Evolutionary conservation across 2,329 filamentous ascomycete species (phyloP).

Genomic region (Penicillium sumatraense): DNA sequence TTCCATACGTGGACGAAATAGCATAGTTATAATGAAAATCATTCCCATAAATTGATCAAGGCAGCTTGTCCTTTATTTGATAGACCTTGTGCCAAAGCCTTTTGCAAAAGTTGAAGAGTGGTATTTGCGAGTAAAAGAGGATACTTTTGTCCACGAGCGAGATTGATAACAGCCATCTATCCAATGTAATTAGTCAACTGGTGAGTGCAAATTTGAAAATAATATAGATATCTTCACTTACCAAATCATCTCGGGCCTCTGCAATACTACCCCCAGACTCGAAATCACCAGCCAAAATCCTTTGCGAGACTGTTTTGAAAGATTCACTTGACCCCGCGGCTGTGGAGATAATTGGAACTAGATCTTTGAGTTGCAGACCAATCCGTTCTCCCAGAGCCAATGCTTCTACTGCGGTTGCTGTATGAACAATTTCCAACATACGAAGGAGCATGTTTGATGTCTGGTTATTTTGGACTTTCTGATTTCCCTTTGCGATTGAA

Average conservation of each 20-base stretch:
- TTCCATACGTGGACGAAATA: too few relatives aligned
- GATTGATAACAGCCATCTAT: conserved; percentile 4
- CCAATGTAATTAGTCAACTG: background rate
- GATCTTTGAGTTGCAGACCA: conserved; percentile 1
- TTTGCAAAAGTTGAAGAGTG: conserved; percentile 6
- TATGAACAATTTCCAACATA: conserved; percentile 13
- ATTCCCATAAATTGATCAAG: conserved; percentile 8
- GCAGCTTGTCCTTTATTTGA: background rate
- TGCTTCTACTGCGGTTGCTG: conserved; percentile 12
- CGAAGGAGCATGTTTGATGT: background rate
- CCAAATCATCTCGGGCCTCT: conserved; percentile 3
- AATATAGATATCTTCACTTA: background rate
- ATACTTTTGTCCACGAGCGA: conserved; percentile 11
- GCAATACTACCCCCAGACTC: conserved; percentile 2
- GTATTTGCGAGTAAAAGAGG: conserved; percentile 9
- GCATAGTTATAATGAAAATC: too few relatives aligned
- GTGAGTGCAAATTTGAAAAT: background rate
- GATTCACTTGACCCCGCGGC: conserved; percentile 11
- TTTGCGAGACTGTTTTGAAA: background rate
- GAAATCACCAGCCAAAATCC: conserved; percentile 3
- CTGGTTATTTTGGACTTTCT: too few relatives aligned
- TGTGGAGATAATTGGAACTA: conserved; percentile 13
- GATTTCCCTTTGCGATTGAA: conserved; percentile 2
- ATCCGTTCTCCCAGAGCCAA: conserved; percentile 12
- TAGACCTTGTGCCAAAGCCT: conserved; percentile 8